phyloP scores from a whole-genome alignment of 1,284 basidiomycete species.

The Puccinia novopanici region DNA sequence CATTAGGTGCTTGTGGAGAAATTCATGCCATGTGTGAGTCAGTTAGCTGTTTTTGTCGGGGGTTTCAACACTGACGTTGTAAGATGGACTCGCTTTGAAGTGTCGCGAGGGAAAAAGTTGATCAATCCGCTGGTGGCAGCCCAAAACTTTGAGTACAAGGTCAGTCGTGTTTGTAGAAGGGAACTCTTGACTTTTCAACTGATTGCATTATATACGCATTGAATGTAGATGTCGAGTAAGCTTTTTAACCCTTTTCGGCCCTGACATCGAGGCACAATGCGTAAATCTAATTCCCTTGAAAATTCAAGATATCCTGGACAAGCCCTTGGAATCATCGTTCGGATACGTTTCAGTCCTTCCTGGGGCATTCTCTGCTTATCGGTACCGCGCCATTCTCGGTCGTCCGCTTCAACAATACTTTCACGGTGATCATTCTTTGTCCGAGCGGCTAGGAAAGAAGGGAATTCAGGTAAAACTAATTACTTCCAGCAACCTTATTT shows the following conservation, averaged over 20 bases:
- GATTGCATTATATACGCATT: background rate
- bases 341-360: conserved; percentile 94
- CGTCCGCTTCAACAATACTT: conserved; percentile 95
- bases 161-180: background rate
- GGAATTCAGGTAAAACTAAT: conserved; percentile 69
- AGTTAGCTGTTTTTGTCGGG: background rate
- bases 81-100: conserved; percentile 62
- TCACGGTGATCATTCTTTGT: conserved; percentile 72
- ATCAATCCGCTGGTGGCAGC: conserved; percentile 78
- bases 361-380: conserved; percentile 93
- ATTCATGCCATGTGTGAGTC: conserved; percentile 55
- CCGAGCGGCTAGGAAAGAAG: conserved; percentile 86
- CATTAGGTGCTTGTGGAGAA: conserved; percentile 74
- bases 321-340: conserved; percentile 90
- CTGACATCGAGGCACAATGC: background rate
- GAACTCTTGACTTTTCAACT: background rate
- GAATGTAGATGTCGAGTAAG: conserved; percentile 49
- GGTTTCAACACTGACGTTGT: background rate
- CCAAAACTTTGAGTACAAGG: conserved; percentile 94
- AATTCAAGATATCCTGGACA: conserved; percentile 63
- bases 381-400: conserved; percentile 85
- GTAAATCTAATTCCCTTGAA: background rate
- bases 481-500: background rate
- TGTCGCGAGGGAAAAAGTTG: conserved; percentile 88
- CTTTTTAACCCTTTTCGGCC: background rate